Evolutionary conservation across 1,284 basidiomycete species (phyloP).

Genomic region (Ustilago trichophora): DNA sequence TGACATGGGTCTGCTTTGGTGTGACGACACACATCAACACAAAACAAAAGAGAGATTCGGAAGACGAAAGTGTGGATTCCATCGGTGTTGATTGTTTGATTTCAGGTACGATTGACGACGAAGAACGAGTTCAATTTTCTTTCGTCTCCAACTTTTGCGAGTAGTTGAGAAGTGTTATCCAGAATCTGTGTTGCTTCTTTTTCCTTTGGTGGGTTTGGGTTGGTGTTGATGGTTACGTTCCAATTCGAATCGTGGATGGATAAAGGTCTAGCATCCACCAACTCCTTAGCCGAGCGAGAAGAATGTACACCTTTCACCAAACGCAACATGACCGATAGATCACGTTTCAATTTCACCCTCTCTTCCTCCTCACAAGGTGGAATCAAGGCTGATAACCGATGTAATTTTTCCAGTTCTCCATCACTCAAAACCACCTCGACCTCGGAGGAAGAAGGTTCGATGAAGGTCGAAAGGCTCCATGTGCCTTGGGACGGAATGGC

Average conservation of each 20-base stretch:
- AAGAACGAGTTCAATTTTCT: not conserved
- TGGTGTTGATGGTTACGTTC: not conserved
- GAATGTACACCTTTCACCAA: constrained; percentile 21
- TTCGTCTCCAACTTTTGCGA: not conserved
- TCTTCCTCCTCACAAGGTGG: constrained; percentile 7
- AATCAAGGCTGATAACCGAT: constrained; percentile 32
- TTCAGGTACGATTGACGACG: not conserved
- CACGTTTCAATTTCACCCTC: constrained; percentile 10
- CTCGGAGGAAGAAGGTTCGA: not conserved
- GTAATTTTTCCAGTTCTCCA: constrained; percentile 32
- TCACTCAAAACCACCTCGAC: constrained; percentile 4
- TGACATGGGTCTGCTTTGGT: too few relatives aligned
- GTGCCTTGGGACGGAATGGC: constrained; percentile 25
- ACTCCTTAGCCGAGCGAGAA: too few relatives aligned
- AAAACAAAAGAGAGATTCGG: too few relatives aligned
- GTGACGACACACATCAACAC: too few relatives aligned
- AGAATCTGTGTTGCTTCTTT: not conserved
- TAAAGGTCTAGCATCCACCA: not conserved
- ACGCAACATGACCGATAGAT: constrained; percentile 17
- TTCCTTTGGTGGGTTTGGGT: not conserved
- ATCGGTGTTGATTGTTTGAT: not conserved
- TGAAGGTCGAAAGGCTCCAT: constrained; percentile 20
- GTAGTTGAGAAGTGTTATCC: not conserved
- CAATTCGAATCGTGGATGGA: not conserved
- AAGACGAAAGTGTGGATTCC: too few relatives aligned